Percentiles rank a stretch among this genome's conserved stretches.
Evolutionary conservation across 1,284 basidiomycete genomes (phyloP).

Genomic region (Volvariella surrecta): DNA sequence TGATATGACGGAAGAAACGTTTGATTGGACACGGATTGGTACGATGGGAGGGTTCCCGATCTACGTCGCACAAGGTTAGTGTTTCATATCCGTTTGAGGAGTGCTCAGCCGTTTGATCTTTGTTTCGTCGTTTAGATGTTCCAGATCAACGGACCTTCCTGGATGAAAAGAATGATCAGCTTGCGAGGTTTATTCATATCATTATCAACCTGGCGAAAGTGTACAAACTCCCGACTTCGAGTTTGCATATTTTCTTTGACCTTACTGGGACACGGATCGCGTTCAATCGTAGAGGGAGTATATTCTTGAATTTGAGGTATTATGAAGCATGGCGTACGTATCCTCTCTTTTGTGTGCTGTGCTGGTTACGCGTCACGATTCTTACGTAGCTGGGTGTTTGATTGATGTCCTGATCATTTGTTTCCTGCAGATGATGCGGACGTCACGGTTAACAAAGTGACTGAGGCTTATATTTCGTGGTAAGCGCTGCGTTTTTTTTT

Average conservation of each 20-base stretch:
- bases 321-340: conserved; percentile 83
- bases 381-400: neutral
- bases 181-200: conserved; percentile 65
- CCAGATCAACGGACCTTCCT: conserved; percentile 42
- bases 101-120: neutral
- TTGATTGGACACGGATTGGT: conserved; percentile 49
- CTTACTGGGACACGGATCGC: conserved; percentile 77
- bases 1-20: conserved; percentile 60
- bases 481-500: conserved; percentile 18
- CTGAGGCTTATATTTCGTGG: conserved; percentile 79
- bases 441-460: conserved; percentile 47
- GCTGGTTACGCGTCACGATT: neutral
- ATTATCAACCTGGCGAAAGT: conserved; percentile 48
- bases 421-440: conserved; percentile 54
- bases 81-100: neutral
- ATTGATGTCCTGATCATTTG: conserved; percentile 4
- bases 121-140: conserved; percentile 35
- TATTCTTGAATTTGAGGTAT: conserved; percentile 88
- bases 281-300: conserved; percentile 85
- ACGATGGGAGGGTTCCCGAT: conserved; percentile 59
- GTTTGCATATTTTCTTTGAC: conserved; percentile 87
- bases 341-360: neutral
- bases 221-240: conserved; percentile 57
- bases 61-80: conserved; percentile 58
- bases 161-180: conserved; percentile 36